phyloP scores from a whole-genome alignment of 2,329 filamentous ascomycete species.

The Xenosphaeropsis pyriputrescens region DNA sequence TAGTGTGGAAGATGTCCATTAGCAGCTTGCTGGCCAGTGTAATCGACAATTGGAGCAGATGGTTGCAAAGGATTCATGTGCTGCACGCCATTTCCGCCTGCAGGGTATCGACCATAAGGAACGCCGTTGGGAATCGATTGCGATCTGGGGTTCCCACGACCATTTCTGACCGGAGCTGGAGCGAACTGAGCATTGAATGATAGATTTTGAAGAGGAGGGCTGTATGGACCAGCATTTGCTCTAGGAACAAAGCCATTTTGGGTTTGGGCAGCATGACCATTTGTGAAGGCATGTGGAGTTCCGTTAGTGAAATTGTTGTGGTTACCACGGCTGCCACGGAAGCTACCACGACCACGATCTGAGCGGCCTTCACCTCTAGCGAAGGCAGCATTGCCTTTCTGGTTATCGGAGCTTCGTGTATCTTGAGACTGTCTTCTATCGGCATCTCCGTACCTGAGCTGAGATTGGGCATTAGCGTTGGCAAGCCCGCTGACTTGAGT shows the following conservation, averaged over 20 bases:
- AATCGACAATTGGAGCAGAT: conserved; percentile 39
- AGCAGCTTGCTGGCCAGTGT: conserved; percentile 36
- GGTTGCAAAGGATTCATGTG: conserved; percentile 27
- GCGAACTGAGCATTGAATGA: conserved; percentile 17
- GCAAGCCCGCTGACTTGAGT: neutral
- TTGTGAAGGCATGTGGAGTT: conserved; percentile 20
- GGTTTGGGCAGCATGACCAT: conserved; percentile 19
- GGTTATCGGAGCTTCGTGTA: conserved; percentile 12
- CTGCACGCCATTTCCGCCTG: conserved; percentile 18
- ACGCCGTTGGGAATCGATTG: conserved; percentile 43
- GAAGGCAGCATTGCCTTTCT: conserved; percentile 11
- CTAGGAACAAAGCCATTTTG: conserved; percentile 13
- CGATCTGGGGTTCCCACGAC: conserved; percentile 37
- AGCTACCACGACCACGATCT: conserved; percentile 27
- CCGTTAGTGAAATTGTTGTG: conserved; percentile 19
- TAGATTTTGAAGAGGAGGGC: conserved; percentile 21
- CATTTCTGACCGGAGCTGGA: conserved; percentile 21
- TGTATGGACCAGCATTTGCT: conserved; percentile 16
- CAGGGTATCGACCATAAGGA: conserved; percentile 29
- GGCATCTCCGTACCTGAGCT: conserved; percentile 7
- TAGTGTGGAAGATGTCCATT: conserved; percentile 41
- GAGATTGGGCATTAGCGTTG: conserved; percentile 8
- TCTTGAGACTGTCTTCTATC: conserved; percentile 17
- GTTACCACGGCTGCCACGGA: conserved; percentile 26
- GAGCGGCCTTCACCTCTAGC: conserved; percentile 23